phyloP scores from a whole-genome alignment of 2,329 filamentous ascomycete species.

The Pestalotiopsis sp. region DNA sequence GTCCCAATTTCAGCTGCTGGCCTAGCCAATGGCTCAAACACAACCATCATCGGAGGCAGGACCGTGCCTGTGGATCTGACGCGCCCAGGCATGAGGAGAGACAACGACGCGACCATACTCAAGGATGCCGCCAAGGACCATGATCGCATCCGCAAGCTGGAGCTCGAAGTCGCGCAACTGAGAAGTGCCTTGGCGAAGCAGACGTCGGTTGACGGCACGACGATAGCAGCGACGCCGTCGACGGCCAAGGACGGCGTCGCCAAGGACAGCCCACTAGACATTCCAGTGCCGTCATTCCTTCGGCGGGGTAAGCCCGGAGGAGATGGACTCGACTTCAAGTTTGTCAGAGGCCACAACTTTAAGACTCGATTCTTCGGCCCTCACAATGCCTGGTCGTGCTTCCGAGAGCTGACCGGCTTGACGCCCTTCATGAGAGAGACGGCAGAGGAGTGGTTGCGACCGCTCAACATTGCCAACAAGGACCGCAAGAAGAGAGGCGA shows the following conservation, averaged over 20 bases:
- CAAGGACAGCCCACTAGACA: constrained; percentile 37
- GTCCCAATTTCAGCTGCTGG: background rate
- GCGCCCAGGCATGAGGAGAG: constrained; percentile 35
- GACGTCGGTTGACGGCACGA: constrained; percentile 52
- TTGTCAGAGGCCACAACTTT: constrained; percentile 61
- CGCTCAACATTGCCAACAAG: constrained; percentile 58
- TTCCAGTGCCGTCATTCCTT: constrained; percentile 32
- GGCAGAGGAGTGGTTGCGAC: constrained; percentile 61
- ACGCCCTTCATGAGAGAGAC: constrained; percentile 65
- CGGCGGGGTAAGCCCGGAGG: constrained; percentile 26
- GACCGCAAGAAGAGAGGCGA: constrained; percentile 55
- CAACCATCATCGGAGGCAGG: background rate
- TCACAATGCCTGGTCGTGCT: constrained; percentile 62
- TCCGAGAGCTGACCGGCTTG: constrained; percentile 56
- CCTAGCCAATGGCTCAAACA: background rate
- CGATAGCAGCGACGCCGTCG: constrained; percentile 47
- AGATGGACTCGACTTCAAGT: constrained; percentile 50
- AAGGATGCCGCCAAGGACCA: constrained; percentile 50
- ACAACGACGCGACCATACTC: constrained; percentile 32
- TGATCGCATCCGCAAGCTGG: constrained; percentile 60
- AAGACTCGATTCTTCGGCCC: constrained; percentile 62
- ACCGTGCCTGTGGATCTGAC: constrained; percentile 31
- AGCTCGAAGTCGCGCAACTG: constrained; percentile 60
- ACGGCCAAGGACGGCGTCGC: constrained; percentile 45
- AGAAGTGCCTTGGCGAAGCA: constrained; percentile 52